phyloP scores from a whole-genome alignment of 2,329 filamentous ascomycete genomes.

The Calonectria honghensis region DNA sequence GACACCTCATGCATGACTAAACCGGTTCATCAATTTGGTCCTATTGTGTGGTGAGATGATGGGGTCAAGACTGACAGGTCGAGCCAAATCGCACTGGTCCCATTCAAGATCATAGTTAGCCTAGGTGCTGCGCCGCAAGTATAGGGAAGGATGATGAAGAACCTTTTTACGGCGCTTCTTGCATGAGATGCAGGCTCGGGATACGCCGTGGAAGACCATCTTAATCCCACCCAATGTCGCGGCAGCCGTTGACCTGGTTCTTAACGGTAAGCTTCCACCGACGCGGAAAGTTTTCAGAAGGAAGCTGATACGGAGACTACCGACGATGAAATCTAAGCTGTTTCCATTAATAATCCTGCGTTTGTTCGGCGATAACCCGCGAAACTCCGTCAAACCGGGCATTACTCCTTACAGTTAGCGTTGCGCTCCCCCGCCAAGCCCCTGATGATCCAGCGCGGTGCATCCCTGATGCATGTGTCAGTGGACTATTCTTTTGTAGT shows the following conservation, averaged over 20 bases:
- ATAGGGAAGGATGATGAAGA: background rate
- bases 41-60: background rate
- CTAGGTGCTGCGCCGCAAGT: background rate
- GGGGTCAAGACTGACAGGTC: background rate
- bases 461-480: background rate
- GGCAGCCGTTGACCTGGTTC: no score
- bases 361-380: background rate
- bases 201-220: constrained; percentile 23
- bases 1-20: constrained; percentile 28
- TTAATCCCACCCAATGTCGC: background rate
- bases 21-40: background rate
- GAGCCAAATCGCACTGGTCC: constrained; percentile 10
- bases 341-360: background rate
- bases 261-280: background rate
- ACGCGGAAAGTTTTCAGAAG: no score
- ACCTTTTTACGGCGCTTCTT: constrained; percentile 30
- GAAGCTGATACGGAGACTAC: background rate
- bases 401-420: constrained; percentile 19
- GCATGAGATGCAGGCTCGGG: constrained; percentile 18
- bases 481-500: background rate
- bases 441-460: background rate
- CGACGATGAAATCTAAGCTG: background rate
- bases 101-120: background rate
- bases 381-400: background rate
- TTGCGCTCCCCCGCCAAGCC: constrained; percentile 13